Evolutionary conservation across 2,329 filamentous ascomycete genomes (phyloP).

Genomic region (Monosporascus cannonballus): DNA sequence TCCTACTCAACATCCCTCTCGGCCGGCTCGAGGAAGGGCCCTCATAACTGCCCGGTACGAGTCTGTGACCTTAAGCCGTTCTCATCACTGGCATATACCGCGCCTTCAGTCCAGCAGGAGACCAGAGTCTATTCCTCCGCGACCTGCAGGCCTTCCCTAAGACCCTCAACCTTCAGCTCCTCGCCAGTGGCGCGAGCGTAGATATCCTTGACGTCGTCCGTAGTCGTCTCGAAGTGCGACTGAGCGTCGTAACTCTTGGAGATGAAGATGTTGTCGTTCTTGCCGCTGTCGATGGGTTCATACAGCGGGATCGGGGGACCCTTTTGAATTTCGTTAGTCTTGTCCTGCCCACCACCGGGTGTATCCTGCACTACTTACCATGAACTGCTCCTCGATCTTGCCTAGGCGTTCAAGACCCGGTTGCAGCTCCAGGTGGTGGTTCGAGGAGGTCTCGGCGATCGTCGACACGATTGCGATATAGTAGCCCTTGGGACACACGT

Average conservation of each 20-base stretch:
- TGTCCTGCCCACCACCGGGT: not conserved
- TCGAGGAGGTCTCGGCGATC: slow-evolving; percentile 83
- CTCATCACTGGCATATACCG: no score
- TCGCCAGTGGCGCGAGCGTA: slow-evolving; percentile 79
- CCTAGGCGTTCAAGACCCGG: slow-evolving; percentile 89
- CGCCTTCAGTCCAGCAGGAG: no score
- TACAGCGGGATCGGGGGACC: slow-evolving; percentile 87
- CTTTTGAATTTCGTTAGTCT: slow-evolving; percentile 26
- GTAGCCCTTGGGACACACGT: slow-evolving; percentile 98
- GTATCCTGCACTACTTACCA: slow-evolving; percentile 46
- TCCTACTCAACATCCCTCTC: no score
- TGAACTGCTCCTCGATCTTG: slow-evolving; percentile 93
- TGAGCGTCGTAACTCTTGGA: slow-evolving; percentile 98
- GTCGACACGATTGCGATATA: slow-evolving; percentile 98
- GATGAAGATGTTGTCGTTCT: slow-evolving; percentile 88
- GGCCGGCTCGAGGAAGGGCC: not conserved
- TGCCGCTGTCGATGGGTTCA: slow-evolving; percentile 78
- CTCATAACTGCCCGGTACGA: not conserved
- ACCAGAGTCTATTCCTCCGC: slow-evolving; percentile 50
- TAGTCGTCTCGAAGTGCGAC: slow-evolving; percentile 90
- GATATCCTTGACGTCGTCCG: slow-evolving; percentile 91
- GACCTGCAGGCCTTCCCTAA: slow-evolving; percentile 74
- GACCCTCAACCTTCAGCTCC: slow-evolving; percentile 80
- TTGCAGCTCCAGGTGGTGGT: slow-evolving; percentile 93
- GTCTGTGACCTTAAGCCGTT: no score